Base-by-base conservation (phyloP, 306 rosid genomes). In the Castanea sativa region DNA sequence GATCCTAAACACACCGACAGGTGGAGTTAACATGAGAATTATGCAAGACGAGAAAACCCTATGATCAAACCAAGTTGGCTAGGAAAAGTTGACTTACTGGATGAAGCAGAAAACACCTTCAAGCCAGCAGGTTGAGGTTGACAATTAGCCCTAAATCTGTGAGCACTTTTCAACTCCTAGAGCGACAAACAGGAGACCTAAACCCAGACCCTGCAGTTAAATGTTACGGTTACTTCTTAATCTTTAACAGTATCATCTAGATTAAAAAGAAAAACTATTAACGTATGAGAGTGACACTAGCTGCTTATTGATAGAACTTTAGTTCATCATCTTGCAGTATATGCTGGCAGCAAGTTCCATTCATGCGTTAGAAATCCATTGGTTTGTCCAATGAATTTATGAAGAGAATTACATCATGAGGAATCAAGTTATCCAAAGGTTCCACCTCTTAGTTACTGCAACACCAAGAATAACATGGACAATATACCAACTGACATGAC, bases 161-260 rank as follows among this genome's bases (percentile, higher is more conserved):
- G 88, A 88, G 89, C 92, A 88, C 87, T 84, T 84, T 90, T 86
- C 91, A 90, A 90, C 92, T 90, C 95, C 95, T 90, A 90, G 77
- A 84, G 98, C 90, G 90, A 90, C 88, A 91, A 83, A 91, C 91
- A 90, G 87, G 88, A 90, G 74, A 90, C 89, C 97, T 93, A 93
- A 88, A 90, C 95, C 85, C 97, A 82, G 74, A 76, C 89, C 98
- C 98, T 91, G 98, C 98, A 93, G 83, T 91, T 93, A 74, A 86
- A 93, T 79, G 81, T 88, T 74, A 84, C n/a, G 85, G 85, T 84
- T 84, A 91, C 93, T 86, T 84, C 81, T 87, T 84, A 76, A 91
- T 78, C 87, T 83, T 87, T 69, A 83, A 78, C 74, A 82, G 83
- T 82, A 81, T 76, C 74, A 85, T 77, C 87, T 83, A 67, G 33